These are phyloP conservation scores for Cymbopogon flexuosus DNA, from an alignment of 202 grass and related monocot genomes.

Conservation along the genomic window DNA sequence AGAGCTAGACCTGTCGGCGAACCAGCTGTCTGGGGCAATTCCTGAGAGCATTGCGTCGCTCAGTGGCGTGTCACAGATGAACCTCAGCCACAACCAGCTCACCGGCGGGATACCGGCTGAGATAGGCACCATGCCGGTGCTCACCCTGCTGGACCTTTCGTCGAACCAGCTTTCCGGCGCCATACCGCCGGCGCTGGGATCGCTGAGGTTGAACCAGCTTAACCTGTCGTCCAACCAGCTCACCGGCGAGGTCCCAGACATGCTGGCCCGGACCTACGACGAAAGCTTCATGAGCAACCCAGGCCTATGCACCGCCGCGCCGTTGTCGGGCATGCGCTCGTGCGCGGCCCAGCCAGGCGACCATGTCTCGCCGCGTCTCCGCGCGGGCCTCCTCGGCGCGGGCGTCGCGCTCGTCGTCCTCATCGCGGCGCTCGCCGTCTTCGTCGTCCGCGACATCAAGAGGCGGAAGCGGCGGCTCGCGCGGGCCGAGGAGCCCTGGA, in stretches of 20 bases:
- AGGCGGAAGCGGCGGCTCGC: constrained; percentile 28
- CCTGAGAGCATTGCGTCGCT: constrained; percentile 37
- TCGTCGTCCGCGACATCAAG: constrained; percentile 36
- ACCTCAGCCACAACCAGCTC: constrained; percentile 73
- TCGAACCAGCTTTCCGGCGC: constrained; percentile 61
- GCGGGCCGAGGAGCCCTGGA: constrained; percentile 45
- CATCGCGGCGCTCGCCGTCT: constrained; percentile 35
- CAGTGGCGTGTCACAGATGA: constrained; percentile 37
- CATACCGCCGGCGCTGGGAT: constrained; percentile 48
- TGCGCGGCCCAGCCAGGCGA: constrained; percentile 26
- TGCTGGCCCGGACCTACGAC: constrained; percentile 44
- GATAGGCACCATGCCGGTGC: constrained; percentile 53
- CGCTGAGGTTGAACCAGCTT: constrained; percentile 52
- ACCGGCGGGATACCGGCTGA: constrained; percentile 49
- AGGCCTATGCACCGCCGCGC: constrained; percentile 37
- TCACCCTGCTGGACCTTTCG: constrained; percentile 72
- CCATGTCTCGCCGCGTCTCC: constrained; percentile 37
- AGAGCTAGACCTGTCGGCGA: constrained; percentile 40
- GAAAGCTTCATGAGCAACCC: constrained; percentile 64
- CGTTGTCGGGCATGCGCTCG: constrained; percentile 25
- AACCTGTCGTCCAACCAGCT: constrained; percentile 70
- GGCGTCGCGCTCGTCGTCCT: constrained; percentile 31
- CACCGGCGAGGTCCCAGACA: constrained; percentile 53
- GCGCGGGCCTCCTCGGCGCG: constrained; percentile 38
- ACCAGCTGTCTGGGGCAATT: constrained; percentile 54